Percentiles rank a stretch among this genome's conserved stretches.
Evolutionary conservation across 805 yeast genomes (phyloP).

Genomic region (Tetrapisispora fleetii): DNA sequence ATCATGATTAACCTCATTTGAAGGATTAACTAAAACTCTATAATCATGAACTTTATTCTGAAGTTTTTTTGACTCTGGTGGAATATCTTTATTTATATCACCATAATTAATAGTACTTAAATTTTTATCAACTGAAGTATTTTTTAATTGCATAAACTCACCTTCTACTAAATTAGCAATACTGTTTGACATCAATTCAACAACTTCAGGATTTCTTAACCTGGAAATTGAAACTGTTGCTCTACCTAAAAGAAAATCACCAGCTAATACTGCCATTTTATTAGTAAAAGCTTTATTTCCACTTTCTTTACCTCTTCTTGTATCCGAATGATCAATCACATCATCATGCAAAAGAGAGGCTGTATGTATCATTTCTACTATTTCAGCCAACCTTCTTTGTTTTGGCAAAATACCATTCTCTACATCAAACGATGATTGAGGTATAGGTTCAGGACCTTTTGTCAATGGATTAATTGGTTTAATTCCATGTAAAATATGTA

Average conservation of each 20-base stretch:
- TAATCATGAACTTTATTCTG: conserved; percentile 24
- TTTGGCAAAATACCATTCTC: conserved; percentile 79
- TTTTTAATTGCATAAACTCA: conserved; percentile 96
- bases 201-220: conserved; percentile 91
- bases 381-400: conserved; percentile 91
- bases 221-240: conserved; percentile 95
- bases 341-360: conserved; percentile 94
- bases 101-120: conserved; percentile 26
- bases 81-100: conserved; percentile 34
- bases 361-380: conserved; percentile 96
- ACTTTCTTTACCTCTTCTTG: conserved; percentile 81
- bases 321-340: conserved; percentile 83
- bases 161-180: conserved; percentile 97
- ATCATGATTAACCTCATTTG: conserved; percentile 38
- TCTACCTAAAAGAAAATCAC: conserved; percentile 89
- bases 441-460: conserved; percentile 64
- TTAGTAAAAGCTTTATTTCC: conserved; percentile 93
- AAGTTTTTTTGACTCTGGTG: conserved; percentile 19
- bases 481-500: conserved; percentile 77
- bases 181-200: conserved; percentile 87
- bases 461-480: conserved; percentile 88
- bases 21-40: conserved; percentile 16
- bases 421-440: conserved; percentile 38
- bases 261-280: conserved; percentile 95
- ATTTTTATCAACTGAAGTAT: conserved; percentile 62